A percentile compares a stretch with the other conserved stretches of the same genome.
Evolutionary conservation across 1,284 basidiomycete genomes (phyloP).

Genomic region (Leccinum proliferum): DNA sequence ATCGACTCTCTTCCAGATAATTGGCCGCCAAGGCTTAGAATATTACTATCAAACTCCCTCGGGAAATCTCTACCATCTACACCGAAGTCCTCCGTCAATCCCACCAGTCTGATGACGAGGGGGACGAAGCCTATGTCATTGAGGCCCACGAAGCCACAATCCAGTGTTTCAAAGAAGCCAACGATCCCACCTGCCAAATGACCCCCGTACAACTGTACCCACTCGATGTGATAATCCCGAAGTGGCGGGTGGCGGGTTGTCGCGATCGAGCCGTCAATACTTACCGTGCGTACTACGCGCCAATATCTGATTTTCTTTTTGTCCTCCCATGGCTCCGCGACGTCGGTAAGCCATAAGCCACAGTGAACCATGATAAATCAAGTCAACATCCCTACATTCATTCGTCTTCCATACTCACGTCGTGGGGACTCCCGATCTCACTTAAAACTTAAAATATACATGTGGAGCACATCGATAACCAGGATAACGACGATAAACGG

Average conservation of each 20-base stretch:
- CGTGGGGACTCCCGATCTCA: background rate
- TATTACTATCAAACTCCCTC: too few relatives aligned
- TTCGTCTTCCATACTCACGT: background rate
- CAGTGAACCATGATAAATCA: background rate
- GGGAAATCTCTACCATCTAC: too few relatives aligned
- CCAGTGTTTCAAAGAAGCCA: too few relatives aligned
- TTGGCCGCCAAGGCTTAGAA: too few relatives aligned
- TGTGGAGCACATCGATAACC: background rate
- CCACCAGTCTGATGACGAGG: too few relatives aligned
- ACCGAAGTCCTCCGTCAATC: too few relatives aligned
- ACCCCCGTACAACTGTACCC: background rate
- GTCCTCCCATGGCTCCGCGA: conserved; percentile 4
- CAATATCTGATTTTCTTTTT: background rate
- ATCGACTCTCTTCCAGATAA: too few relatives aligned
- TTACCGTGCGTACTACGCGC: background rate
- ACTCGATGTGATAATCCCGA: background rate
- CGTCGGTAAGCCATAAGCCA: background rate
- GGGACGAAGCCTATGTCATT: too few relatives aligned
- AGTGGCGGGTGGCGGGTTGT: background rate
- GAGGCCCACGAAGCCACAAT: too few relatives aligned
- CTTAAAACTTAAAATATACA: background rate
- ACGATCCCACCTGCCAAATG: too few relatives aligned
- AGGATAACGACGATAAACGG: background rate
- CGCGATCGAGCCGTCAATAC: background rate
- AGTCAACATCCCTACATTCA: background rate